Evolutionary conservation across 768 basidiomycete species (phyloP), one percentile per base, ranked within the genome.

Genomic region (Asterophora lycoperdoides): DNA sequence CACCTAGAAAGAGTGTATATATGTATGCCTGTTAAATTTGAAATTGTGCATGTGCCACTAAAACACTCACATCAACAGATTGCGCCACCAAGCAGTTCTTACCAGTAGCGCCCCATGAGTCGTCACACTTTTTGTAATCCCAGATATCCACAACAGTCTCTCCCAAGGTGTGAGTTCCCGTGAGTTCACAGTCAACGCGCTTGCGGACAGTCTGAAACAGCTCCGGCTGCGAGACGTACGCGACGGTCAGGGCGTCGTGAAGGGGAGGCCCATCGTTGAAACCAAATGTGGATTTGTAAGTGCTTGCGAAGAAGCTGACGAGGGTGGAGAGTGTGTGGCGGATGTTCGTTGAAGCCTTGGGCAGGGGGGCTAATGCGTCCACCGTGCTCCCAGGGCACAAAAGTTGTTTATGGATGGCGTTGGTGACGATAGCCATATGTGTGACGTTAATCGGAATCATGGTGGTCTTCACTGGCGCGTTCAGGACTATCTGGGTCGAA

Each of bases 371-470:
- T 28, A 46, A 56, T 34, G 52, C 55, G 43, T 52, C 54, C 33
- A 44, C 28, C 11, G 48, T 45, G 28, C 51, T 39, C 17, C 49
- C 56, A 1, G 70, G 73, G 15, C 66, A 59, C 26, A 89, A 74
- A 2, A 93, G 69, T 17, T 68, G 66, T 0, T 66, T 50, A 55
- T 84, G 84, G 28, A 84, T 67, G 8, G 64, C 58, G 17, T 67
- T 61, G 2, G 80, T 85, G 37, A 89, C 84, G 53, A 94, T 86
- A 3, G 87, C 89, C 0, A 80, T 85, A 63, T 94, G 93, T 2
- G 92, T 89, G 14, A 93, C 86, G 59, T 95, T 93, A 56, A 95
- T 77, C 0, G 89, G 89, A 20, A 92, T 79, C 90, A 91, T 91
- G 13, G 67, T 72, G 46, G 71, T 75, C 68, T 79, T 83, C 6